Evolutionary conservation across 495 filamentous ascomycete genomes (phyloP).

Genomic region (Neohortaea acidophila): DNA sequence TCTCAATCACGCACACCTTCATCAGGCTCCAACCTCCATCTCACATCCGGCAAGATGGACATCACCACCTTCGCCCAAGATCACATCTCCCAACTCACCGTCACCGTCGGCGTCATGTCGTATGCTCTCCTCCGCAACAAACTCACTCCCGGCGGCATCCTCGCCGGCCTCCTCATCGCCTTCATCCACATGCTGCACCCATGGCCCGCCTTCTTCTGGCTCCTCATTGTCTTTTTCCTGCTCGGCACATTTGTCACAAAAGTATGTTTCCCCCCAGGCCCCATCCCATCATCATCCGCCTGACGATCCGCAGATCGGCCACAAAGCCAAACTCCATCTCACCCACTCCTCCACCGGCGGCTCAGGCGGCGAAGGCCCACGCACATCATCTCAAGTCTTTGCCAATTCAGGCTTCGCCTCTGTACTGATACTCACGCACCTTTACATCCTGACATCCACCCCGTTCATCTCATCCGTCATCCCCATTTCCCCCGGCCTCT

Average conservation of each 20-base stretch:
- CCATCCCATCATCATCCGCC: background rate
- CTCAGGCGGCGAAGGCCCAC: slow-evolving; percentile 59
- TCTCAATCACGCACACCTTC: too few relatives aligned
- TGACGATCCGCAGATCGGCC: slow-evolving; percentile 49
- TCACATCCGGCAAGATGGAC: too few relatives aligned
- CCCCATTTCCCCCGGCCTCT: slow-evolving; percentile 1
- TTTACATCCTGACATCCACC: slow-evolving; percentile 37
- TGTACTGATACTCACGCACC: slow-evolving; percentile 54
- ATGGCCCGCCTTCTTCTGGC: slow-evolving; percentile 71
- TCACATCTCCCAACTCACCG: slow-evolving; percentile 31
- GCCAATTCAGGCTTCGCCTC: slow-evolving; percentile 75
- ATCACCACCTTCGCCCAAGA: slow-evolving; percentile 3
- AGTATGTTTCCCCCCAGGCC: slow-evolving; percentile 27
- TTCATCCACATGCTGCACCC: slow-evolving; percentile 72
- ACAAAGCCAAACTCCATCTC: slow-evolving; percentile 65
- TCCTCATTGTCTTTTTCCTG: slow-evolving; percentile 76
- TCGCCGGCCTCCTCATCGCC: slow-evolving; percentile 56
- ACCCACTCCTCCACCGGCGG: slow-evolving; percentile 61
- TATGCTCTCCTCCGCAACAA: slow-evolving; percentile 60
- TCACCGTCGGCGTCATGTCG: slow-evolving; percentile 46
- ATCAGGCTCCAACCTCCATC: too few relatives aligned
- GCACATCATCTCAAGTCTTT: slow-evolving; percentile 79
- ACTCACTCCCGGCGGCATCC: slow-evolving; percentile 56
- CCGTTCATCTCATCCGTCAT: slow-evolving; percentile 15
- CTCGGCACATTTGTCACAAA: slow-evolving; percentile 73